Evolutionary conservation across 2,329 filamentous ascomycete genomes (phyloP), one percentile per base, ranked within the genome.

Genomic region (Rasamsonia emersonii): DNA sequence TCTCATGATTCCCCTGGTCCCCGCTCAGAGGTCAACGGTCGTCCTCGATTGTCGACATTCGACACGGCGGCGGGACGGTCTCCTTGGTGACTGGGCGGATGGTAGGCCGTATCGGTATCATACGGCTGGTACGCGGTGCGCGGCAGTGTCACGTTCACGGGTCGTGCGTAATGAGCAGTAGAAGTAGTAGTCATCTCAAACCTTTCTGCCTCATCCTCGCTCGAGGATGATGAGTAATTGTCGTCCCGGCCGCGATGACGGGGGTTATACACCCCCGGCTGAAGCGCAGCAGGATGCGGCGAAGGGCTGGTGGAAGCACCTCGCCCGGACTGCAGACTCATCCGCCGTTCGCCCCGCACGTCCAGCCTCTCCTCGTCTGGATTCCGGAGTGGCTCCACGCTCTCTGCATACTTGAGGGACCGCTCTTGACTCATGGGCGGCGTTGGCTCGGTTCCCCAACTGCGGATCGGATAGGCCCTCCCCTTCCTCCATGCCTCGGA

Each of bases 401-500:
- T 53, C 16, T 48, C 43, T 4, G 8, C 18, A 10, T 20, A 10
- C 6, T 28, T 37, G 4, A 34, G 19, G 4, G 26, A 26, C 4
- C 24, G 20, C 11, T 36, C 18, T 19, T 32, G 39, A 9, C 30
- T 15, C 4, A 27, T 20, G 9, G 48, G 46, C 5, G 49, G 46
- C 4, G 49, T 45, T 3, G 66, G 64, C 23, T 62, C 61, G 9
- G 54, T 61, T n/a, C 68, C 72, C 72, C 72, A 76, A 16, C 61
- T 63, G 14, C 72, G 64, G 42, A 75, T 75, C 2, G 71, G 69
- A 44, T 74, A 71, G 15, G 73, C 73, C 7, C 72, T 66, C 7
- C 73, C 73, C 46, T 76, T 76, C 39, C 62, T 64, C 68, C 68
- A 72, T 4, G 68, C 58, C 44, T 76, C 68, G 23, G 55, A 59